These are phyloP conservation scores for Chenopodium formosanum DNA, from an alignment of 148 eudicot species.

Conservation along the genomic window DNA sequence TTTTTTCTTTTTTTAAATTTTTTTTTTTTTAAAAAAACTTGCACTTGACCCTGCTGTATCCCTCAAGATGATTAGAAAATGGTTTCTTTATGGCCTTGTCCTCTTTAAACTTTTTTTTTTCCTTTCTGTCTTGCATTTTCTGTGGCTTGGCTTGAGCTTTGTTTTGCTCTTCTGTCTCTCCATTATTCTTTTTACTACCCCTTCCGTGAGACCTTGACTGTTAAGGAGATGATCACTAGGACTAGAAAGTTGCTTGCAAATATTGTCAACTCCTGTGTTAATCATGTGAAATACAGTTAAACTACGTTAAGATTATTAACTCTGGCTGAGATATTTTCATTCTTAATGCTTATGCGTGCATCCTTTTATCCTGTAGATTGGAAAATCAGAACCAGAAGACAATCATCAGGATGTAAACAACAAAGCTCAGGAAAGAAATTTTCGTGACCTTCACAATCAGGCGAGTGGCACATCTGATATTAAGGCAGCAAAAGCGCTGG, in stretches of 20 bases:
- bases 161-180: background rate
- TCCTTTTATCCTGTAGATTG: slow-evolving; percentile 41
- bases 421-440: slow-evolving; percentile 27
- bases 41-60: too few species aligned
- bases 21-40: too few species aligned
- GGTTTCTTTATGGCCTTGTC: background rate
- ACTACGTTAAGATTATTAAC: background rate
- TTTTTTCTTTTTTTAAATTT: too few species aligned
- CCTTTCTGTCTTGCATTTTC: too few species aligned
- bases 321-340: background rate
- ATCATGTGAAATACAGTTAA: background rate
- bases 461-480: slow-evolving; percentile 24
- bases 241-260: background rate
- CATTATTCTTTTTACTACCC: background rate
- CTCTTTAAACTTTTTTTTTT: background rate
- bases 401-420: slow-evolving; percentile 35
- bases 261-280: background rate
- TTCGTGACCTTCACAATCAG: slow-evolving; percentile 28
- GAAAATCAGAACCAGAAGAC: slow-evolving; percentile 38
- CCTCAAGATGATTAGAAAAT: too few species aligned
- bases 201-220: background rate
- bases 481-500: slow-evolving; percentile 29
- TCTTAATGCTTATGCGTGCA: slow-evolving; percentile 9
- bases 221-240: background rate
- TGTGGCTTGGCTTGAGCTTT: background rate